A percentile compares a stretch with the other conserved stretches of the same genome.
These are phyloP conservation scores for Saccharum officinarum DNA, from an alignment of 176 grass and related monocot species.

Conservation along the genomic window DNA sequence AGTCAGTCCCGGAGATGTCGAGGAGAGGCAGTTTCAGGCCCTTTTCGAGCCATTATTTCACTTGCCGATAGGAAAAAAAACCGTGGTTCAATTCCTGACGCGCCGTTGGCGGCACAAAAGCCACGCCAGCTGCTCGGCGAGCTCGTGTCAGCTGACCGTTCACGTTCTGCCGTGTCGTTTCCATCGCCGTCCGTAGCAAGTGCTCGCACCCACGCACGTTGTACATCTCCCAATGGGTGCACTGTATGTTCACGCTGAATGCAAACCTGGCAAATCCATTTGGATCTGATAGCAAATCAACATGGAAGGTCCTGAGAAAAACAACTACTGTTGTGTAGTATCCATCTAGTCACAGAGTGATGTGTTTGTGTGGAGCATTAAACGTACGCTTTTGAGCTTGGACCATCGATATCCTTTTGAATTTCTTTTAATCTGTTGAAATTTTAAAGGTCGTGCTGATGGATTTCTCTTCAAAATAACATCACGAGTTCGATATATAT, in stretches of 20 bases:
- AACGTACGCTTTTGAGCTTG: too few species aligned
- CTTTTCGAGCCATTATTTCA: too few species aligned
- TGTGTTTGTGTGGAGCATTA: too few species aligned
- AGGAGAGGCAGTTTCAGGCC: too few species aligned
- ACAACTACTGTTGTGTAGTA: not conserved
- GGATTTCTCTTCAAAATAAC: not conserved
- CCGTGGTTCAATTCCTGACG: too few species aligned
- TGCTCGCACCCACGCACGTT: too few species aligned
- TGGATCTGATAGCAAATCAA: not conserved
- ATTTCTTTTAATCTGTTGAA: not conserved
- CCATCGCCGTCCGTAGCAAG: too few species aligned
- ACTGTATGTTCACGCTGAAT: not conserved
- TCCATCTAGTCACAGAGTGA: not conserved
- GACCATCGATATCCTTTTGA: not conserved
- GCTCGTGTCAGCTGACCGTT: not conserved
- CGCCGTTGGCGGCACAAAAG: not conserved
- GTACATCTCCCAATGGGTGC: too few species aligned
- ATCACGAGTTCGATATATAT: not conserved
- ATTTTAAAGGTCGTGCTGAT: not conserved
- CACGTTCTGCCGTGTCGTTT: not conserved
- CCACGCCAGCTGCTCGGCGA: not conserved
- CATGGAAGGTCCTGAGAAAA: too few species aligned
- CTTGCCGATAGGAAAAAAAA: too few species aligned
- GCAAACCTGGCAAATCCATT: not conserved
- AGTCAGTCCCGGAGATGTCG: not conserved